Evolutionary conservation across 352 stramenopile species (phyloP).

Genomic region (Globisporangium okanoganense): DNA sequence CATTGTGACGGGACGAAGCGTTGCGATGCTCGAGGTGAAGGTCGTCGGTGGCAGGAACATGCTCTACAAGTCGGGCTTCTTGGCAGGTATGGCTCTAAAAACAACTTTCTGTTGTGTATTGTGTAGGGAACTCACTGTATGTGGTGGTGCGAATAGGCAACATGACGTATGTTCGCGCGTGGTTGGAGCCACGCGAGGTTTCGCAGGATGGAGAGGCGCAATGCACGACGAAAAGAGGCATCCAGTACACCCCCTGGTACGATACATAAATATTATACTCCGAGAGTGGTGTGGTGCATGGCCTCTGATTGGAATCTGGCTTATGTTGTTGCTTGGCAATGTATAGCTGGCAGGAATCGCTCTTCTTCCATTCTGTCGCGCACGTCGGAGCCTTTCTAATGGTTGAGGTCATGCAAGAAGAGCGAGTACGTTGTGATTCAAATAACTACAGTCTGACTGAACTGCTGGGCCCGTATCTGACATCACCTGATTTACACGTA

Average conservation of each 20-base stretch:
- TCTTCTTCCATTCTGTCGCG: slow-evolving; percentile 43
- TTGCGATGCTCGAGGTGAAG: slow-evolving; percentile 41
- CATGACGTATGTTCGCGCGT: slow-evolving; percentile 47
- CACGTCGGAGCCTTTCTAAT: slow-evolving; percentile 35
- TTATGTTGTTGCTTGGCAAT: not conserved
- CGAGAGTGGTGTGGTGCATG: not conserved
- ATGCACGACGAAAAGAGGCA: slow-evolving; percentile 29
- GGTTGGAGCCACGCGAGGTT: slow-evolving; percentile 26
- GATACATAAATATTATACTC: not conserved
- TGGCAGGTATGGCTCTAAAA: slow-evolving; percentile 21
- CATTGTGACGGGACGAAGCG: slow-evolving; percentile 30
- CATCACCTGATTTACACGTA: not conserved
- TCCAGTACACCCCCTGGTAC: slow-evolving; percentile 23
- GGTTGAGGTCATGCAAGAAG: slow-evolving; percentile 62
- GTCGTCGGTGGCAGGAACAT: slow-evolving; percentile 40
- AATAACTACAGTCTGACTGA: not conserved
- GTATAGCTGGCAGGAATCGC: slow-evolving; percentile 35
- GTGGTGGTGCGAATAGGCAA: slow-evolving; percentile 17
- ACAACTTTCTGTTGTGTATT: not conserved
- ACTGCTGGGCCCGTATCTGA: not conserved
- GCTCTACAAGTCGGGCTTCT: slow-evolving; percentile 41
- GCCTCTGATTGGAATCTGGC: not conserved
- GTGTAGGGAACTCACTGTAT: not conserved
- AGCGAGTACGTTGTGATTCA: slow-evolving; percentile 19
- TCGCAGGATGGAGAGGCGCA: slow-evolving; percentile 22